Conservation (phyloP, 345 rosid genomes). For the Eucalyptus curtisii region DNA sequence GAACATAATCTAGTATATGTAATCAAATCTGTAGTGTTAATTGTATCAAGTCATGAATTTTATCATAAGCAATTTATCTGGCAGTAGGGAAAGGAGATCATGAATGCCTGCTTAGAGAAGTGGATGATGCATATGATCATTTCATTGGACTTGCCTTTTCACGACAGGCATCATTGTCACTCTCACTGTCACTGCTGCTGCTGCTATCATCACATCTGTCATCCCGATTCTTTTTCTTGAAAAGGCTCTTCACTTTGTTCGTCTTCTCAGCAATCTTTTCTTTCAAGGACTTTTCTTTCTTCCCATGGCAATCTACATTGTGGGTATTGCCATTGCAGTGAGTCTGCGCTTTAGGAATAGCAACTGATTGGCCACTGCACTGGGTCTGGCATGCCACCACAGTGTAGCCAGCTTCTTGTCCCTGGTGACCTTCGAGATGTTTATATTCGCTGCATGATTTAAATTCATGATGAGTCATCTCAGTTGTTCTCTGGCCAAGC, state of each 20-base stretch:
- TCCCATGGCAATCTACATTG: background rate
- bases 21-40: background rate
- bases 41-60: background rate
- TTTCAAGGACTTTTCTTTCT: background rate
- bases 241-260: background rate
- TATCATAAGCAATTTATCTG: background rate
- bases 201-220: background rate
- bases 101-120: background rate
- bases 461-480: background rate
- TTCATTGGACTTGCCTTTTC: background rate
- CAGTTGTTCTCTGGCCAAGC: background rate
- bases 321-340: background rate
- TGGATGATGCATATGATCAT: background rate
- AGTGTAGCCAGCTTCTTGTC: background rate
- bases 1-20: background rate
- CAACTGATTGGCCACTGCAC: background rate
- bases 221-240: background rate
- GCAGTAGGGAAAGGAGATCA: background rate
- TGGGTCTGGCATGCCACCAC: background rate
- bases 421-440: background rate
- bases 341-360: background rate
- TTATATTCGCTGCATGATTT: background rate
- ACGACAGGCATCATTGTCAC: background rate
- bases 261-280: background rate
- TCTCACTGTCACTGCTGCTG: background rate